Evolutionary conservation across 2,329 filamentous ascomycete genomes (phyloP).

Genomic region (Nemania abortiva): DNA sequence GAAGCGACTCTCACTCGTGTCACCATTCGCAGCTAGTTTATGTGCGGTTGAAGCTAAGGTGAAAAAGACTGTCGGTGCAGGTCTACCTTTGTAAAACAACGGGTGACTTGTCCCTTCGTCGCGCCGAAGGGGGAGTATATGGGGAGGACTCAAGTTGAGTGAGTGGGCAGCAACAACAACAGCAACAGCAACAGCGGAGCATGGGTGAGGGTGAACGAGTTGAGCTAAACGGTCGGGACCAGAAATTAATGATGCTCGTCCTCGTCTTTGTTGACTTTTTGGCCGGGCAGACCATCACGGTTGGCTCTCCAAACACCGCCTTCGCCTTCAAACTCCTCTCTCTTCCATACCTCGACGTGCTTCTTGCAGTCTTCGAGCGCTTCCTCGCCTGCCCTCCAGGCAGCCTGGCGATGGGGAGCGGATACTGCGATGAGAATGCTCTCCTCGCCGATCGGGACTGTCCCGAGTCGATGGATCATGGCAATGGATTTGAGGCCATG

Average conservation of each 20-base stretch:
- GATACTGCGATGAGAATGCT: slow-evolving; percentile 92
- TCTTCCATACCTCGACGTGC: slow-evolving; percentile 94
- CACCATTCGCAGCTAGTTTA: not conserved
- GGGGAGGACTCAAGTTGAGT: not conserved
- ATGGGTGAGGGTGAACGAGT: no score
- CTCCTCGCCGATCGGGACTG: slow-evolving; percentile 90
- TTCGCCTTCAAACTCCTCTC: slow-evolving; percentile 84
- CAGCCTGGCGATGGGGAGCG: slow-evolving; percentile 82
- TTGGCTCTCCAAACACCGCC: slow-evolving; percentile 91
- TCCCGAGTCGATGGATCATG: slow-evolving; percentile 86
- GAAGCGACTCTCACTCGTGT: not conserved
- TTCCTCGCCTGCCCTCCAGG: slow-evolving; percentile 90
- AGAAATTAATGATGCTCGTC: slow-evolving; percentile 11
- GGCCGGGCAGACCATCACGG: slow-evolving; percentile 74
- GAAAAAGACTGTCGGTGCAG: not conserved
- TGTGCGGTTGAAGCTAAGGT: not conserved
- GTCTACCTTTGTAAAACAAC: not conserved
- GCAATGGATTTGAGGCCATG: slow-evolving; percentile 79
- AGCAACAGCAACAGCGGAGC: not conserved
- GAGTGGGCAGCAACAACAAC: not conserved
- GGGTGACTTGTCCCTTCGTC: not conserved
- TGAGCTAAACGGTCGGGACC: not conserved
- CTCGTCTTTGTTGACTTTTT: slow-evolving; percentile 52
- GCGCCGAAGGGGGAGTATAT: not conserved
- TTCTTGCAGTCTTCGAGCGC: slow-evolving; percentile 88